phyloP scores from a whole-genome alignment of 2,329 filamentous ascomycete species.

The Aspergillus fumigatiaffinis region DNA sequence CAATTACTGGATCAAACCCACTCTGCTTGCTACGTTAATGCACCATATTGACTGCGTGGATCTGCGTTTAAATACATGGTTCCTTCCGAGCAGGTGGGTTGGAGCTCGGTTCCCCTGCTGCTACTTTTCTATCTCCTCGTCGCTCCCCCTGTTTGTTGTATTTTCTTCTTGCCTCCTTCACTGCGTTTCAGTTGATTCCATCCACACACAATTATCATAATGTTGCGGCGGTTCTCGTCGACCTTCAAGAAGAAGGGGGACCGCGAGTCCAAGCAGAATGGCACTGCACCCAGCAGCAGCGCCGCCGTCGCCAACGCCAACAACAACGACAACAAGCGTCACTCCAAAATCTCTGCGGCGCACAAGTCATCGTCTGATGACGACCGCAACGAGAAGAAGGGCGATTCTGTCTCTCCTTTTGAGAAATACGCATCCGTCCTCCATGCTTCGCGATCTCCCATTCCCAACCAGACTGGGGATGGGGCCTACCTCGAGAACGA shows the following conservation, averaged over 20 bases:
- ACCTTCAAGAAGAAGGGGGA: slow-evolving; percentile 39
- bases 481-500: slow-evolving; percentile 55
- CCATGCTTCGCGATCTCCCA: slow-evolving; percentile 56
- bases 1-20: neutral
- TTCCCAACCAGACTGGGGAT: slow-evolving; percentile 61
- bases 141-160: neutral
- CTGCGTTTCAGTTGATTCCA: neutral
- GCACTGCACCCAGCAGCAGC: slow-evolving; percentile 21
- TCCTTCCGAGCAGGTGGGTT: neutral
- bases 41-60: neutral
- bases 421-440: slow-evolving; percentile 45
- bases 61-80: neutral
- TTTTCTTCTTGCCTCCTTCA: neutral
- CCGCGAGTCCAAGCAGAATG: slow-evolving; percentile 30
- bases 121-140: neutral
- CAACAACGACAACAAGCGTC: slow-evolving; percentile 26
- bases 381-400: slow-evolving; percentile 33
- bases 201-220: slow-evolving; percentile 19
- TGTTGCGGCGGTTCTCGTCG: slow-evolving; percentile 40
- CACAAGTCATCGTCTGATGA: slow-evolving; percentile 23
- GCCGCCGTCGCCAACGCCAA: slow-evolving; percentile 18
- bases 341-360: slow-evolving; percentile 27
- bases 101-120: neutral
- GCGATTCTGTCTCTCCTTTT: slow-evolving; percentile 40
- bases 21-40: neutral